phyloP scores from a whole-genome alignment of 2,329 filamentous ascomycete species.

The Fonsecaea monophora region DNA sequence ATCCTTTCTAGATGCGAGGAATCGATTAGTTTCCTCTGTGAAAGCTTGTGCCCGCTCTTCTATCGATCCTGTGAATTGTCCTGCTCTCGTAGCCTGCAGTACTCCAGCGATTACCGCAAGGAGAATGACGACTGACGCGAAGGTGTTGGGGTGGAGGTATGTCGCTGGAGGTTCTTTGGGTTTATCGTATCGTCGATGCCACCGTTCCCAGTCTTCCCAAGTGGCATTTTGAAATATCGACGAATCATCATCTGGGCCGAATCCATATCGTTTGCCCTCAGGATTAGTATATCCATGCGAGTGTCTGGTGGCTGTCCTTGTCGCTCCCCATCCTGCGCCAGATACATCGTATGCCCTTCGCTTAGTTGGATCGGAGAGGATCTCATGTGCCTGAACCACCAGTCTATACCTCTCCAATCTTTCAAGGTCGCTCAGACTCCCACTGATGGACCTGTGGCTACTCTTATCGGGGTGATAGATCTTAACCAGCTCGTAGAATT shows the following conservation, averaged over 20 bases:
- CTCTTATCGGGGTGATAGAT: conserved; percentile 86
- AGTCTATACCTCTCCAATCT: conserved; percentile 90
- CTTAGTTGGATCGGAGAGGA: conserved; percentile 81
- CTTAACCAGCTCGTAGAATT: conserved; percentile 92
- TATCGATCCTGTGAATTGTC: conserved; percentile 65
- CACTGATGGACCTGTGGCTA: conserved; percentile 43
- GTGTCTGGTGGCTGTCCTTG: conserved; percentile 37
- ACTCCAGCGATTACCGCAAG: conserved; percentile 73
- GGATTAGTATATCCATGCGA: conserved; percentile 41
- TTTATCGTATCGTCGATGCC: conserved; percentile 65
- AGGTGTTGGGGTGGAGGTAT: conserved; percentile 79
- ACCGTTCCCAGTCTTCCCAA: conserved; percentile 97
- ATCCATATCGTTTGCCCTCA: conserved; percentile 42
- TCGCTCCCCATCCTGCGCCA: conserved; percentile 76
- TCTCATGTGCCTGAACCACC: conserved; percentile 83
- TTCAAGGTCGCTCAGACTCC: conserved; percentile 45
- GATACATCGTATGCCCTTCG: conserved; percentile 81
- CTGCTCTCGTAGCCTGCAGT: conserved; percentile 74
- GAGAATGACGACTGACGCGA: conserved; percentile 73
- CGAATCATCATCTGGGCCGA: conserved; percentile 49
- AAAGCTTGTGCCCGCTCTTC: conserved; percentile 71
- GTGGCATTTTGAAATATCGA: conserved; percentile 78
- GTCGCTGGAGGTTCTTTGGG: conserved; percentile 54
- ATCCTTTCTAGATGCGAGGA: conserved; percentile 49
- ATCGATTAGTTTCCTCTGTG: conserved; percentile 68